phyloP scores from a whole-genome alignment of 495 filamentous ascomycete species.

The Emericellopsis terricola region DNA sequence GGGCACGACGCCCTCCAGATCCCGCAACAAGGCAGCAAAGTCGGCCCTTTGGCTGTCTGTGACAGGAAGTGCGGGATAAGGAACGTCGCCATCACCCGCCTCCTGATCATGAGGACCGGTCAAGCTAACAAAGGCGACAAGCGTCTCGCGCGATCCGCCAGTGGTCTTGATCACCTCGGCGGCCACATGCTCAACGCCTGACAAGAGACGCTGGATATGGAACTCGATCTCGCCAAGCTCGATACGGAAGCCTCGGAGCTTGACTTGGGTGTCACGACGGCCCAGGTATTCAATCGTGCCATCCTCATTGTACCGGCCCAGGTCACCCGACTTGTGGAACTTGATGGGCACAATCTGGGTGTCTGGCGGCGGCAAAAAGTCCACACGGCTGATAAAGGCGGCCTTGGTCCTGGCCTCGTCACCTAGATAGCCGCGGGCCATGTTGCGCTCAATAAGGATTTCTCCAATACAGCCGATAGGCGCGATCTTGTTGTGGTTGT shows the following conservation, averaged over 20 bases:
- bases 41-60: conserved; percentile 7
- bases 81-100: not conserved
- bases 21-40: conserved; percentile 73
- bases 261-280: conserved; percentile 45
- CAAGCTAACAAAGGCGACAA: conserved; percentile 10
- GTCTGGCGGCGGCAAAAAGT: not conserved
- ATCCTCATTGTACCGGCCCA: conserved; percentile 38
- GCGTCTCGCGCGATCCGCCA: conserved; percentile 8
- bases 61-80: not conserved
- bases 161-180: conserved; percentile 6
- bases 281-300: conserved; percentile 34
- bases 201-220: not conserved
- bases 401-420: conserved; percentile 17
- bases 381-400: conserved; percentile 22
- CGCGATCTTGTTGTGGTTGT: conserved; percentile 27
- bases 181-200: not conserved
- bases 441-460: conserved; percentile 34
- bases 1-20: conserved; percentile 79
- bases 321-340: conserved; percentile 52
- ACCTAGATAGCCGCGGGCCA: conserved; percentile 28
- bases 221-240: conserved; percentile 50
- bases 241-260: conserved; percentile 45
- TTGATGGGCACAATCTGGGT: conserved; percentile 17
- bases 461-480: conserved; percentile 40
- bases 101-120: not conserved